phyloP scores from a whole-genome alignment of 352 stramenopile genomes.

The Thalassiosira livingstoniorum region DNA sequence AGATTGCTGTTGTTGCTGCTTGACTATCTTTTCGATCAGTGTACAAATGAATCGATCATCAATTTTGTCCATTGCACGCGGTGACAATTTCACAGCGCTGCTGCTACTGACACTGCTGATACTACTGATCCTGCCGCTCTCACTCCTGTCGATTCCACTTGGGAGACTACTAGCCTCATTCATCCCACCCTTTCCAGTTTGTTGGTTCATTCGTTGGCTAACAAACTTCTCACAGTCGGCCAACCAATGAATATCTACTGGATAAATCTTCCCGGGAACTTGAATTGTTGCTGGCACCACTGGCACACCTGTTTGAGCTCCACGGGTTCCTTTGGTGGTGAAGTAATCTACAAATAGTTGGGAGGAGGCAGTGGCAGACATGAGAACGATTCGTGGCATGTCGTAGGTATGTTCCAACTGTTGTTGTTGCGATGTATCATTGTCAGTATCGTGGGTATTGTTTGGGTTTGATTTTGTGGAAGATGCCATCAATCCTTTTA shows the following conservation, averaged over 20 bases:
- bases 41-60: slow-evolving; percentile 65
- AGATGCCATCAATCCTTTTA: slow-evolving; percentile 44
- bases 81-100: slow-evolving; percentile 44
- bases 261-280: slow-evolving; percentile 73
- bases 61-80: slow-evolving; percentile 58
- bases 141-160: neutral
- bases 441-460: too few species aligned
- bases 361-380: slow-evolving; percentile 91
- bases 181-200: too few species aligned
- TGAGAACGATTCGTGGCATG: slow-evolving; percentile 80
- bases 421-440: too few species aligned
- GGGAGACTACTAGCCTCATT: too few species aligned
- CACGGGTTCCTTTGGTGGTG: too few species aligned
- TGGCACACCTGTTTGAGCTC: too few species aligned
- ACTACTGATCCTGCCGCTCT: neutral
- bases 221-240: slow-evolving; percentile 63
- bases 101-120: slow-evolving; percentile 6
- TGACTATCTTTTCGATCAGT: slow-evolving; percentile 62
- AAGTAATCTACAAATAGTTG: slow-evolving; percentile 92
- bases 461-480: neutral
- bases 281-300: neutral
- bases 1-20: slow-evolving; percentile 38
- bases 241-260: slow-evolving; percentile 64
- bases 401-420: too few species aligned
- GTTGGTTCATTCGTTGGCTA: slow-evolving; percentile 33